Conservation (phyloP, 495 filamentous ascomycete species). For the Chaetomium tenue region DNA sequence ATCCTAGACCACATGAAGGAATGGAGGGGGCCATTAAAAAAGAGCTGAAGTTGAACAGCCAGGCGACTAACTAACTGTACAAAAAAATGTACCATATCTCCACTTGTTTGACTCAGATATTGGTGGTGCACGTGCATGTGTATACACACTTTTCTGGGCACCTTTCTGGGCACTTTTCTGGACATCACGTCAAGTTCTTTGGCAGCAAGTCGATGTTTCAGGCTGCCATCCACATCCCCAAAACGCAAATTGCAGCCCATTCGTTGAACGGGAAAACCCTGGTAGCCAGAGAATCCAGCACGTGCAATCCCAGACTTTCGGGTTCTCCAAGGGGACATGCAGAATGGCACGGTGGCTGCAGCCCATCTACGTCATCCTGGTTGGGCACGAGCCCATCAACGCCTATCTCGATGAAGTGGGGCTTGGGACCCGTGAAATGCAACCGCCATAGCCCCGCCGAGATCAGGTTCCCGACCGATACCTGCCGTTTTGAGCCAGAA, state of each 20-base stretch:
- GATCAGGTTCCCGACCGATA: constrained; percentile 4
- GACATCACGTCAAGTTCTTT: too few relatives aligned
- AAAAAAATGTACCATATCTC: constrained; percentile 20
- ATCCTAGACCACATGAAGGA: constrained; percentile 87
- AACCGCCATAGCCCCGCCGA: constrained; percentile 6
- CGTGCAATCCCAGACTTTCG: constrained; percentile 9
- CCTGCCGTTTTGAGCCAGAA: constrained; percentile 9
- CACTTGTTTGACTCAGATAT: constrained; percentile 13
- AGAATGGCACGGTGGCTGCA: neutral
- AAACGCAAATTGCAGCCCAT: neutral
- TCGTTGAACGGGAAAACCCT: neutral
- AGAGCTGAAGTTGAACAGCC: constrained; percentile 2
- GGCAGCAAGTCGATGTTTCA: neutral
- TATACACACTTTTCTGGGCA: too few relatives aligned
- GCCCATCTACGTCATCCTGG: constrained; percentile 16
- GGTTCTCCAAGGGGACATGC: neutral
- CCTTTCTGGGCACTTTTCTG: too few relatives aligned
- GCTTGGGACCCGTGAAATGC: neutral
- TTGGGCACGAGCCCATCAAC: constrained; percentile 2
- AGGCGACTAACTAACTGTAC: neutral
- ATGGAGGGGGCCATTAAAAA: constrained; percentile 61
- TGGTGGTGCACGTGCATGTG: neutral
- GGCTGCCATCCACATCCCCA: neutral
- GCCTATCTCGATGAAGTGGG: neutral
- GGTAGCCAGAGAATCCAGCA: neutral